Evolutionary conservation across 345 rosid species (phyloP).

Genomic region (Boechera retrofracta): DNA sequence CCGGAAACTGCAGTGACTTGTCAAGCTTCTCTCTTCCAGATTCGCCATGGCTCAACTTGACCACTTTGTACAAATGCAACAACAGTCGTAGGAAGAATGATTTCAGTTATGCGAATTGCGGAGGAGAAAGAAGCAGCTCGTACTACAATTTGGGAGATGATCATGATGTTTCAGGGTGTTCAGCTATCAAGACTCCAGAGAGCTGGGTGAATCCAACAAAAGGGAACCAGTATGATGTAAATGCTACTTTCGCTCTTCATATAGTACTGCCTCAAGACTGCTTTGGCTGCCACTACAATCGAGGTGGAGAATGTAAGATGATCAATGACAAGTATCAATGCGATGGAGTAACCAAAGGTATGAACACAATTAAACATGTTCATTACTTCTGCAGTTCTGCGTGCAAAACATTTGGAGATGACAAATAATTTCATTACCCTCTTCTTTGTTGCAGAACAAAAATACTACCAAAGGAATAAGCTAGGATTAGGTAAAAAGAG

Average conservation of each 20-base stretch:
- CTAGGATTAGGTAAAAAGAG: conserved; percentile 38
- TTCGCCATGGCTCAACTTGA: conserved; percentile 31
- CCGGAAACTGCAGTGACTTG: conserved; percentile 38
- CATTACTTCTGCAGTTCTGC: background rate
- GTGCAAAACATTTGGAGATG: conserved; percentile 7
- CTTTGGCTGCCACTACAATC: background rate
- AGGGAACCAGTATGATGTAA: background rate
- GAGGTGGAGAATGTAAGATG: conserved; percentile 34
- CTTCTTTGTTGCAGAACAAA: conserved; percentile 20
- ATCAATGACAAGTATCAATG: background rate
- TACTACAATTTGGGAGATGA: background rate
- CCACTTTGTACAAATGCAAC: conserved; percentile 46
- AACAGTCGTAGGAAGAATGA: background rate
- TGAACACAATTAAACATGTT: conserved; percentile 3
- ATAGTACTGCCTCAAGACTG: background rate
- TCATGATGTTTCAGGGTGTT: conserved; percentile 28
- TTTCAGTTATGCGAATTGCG: conserved; percentile 12
- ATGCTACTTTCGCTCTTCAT: conserved; percentile 35
- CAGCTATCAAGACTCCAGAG: conserved; percentile 35
- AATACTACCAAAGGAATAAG: background rate
- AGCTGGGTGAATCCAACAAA: background rate
- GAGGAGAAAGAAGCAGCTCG: conserved; percentile 17
- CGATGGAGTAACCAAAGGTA: conserved; percentile 32
- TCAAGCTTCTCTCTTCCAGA: conserved; percentile 43
- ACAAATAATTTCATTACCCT: background rate